Evolutionary conservation across 2,329 filamentous ascomycete genomes (phyloP).

Genomic region (Ophiocordyceps camponoti-floridani): DNA sequence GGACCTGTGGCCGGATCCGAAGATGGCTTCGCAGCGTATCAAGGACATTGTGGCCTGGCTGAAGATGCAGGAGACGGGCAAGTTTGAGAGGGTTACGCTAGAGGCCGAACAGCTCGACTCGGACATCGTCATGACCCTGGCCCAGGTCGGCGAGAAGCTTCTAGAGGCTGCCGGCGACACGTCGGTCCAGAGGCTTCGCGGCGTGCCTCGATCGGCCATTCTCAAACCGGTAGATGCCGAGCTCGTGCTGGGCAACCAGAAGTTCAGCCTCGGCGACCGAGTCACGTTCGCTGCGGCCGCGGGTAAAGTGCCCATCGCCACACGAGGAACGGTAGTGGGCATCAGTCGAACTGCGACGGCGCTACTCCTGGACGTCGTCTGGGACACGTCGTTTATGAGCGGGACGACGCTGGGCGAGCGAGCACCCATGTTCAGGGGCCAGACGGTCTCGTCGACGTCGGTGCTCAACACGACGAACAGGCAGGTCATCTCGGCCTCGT

Average conservation of each 20-base stretch:
- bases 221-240: constrained; percentile 94
- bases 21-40: constrained; percentile 58
- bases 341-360: constrained; percentile 76
- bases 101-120: constrained; percentile 95
- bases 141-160: constrained; percentile 52
- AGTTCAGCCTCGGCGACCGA: constrained; percentile 71
- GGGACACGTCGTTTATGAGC: constrained; percentile 92
- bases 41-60: constrained; percentile 92
- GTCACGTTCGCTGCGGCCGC: constrained; percentile 85
- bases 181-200: constrained; percentile 52
- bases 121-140: constrained; percentile 66
- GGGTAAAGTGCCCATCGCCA: constrained; percentile 86
- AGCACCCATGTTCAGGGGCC: constrained; percentile 83
- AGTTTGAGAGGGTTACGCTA: constrained; percentile 86
- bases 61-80: constrained; percentile 78
- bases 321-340: constrained; percentile 83
- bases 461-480: constrained; percentile 74
- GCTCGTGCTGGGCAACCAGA: constrained; percentile 72
- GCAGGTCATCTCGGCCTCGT: constrained; percentile 59
- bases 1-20: constrained; percentile 63
- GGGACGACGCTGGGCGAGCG: constrained; percentile 81
- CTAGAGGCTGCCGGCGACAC: constrained; percentile 31
- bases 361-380: constrained; percentile 76
- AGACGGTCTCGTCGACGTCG: constrained; percentile 73
- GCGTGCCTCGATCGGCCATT: constrained; percentile 71